Percentiles rank a stretch among this genome's conserved stretches.
Evolutionary conservation across 2,329 filamentous ascomycete genomes (phyloP).

Genomic region (Cladophialophora bantiana): DNA sequence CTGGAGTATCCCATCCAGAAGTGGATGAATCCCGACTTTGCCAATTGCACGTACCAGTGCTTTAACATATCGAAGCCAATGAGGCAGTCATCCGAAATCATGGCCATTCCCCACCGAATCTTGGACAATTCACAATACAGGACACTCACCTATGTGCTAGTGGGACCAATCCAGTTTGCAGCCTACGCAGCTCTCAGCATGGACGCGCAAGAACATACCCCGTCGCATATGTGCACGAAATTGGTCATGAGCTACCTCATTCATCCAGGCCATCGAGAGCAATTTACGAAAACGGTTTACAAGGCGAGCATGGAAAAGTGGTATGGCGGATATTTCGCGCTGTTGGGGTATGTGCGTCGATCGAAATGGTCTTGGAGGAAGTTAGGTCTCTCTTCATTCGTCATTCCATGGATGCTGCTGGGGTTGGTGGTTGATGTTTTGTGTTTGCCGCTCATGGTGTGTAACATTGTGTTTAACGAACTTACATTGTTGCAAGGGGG

Average conservation of each 20-base stretch:
- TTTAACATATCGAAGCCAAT: constrained; percentile 39
- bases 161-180: constrained; percentile 40
- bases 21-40: constrained; percentile 37
- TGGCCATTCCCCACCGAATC: constrained; percentile 37
- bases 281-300: constrained; percentile 40
- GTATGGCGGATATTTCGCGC: constrained; percentile 42
- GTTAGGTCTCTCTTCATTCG: constrained; percentile 20
- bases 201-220: constrained; percentile 36
- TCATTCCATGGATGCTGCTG: constrained; percentile 39
- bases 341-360: constrained; percentile 38
- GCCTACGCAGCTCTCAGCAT: constrained; percentile 40
- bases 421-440: constrained; percentile 40
- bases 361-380: constrained; percentile 25
- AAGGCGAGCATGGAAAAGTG: constrained; percentile 39
- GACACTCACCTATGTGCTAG: constrained; percentile 31
- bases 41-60: constrained; percentile 43
- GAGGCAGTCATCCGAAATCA: constrained; percentile 37
- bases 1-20: constrained; percentile 35
- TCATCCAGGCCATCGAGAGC: constrained; percentile 28
- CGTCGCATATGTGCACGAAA: constrained; percentile 35
- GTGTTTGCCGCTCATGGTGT: constrained; percentile 39
- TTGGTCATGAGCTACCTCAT: constrained; percentile 39
- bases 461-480: constrained; percentile 43
- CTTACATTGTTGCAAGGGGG: constrained; percentile 37
- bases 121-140: constrained; percentile 36